phyloP scores from a whole-genome alignment of 2,329 filamentous ascomycete genomes.

The Xylariomycetidae sp. region DNA sequence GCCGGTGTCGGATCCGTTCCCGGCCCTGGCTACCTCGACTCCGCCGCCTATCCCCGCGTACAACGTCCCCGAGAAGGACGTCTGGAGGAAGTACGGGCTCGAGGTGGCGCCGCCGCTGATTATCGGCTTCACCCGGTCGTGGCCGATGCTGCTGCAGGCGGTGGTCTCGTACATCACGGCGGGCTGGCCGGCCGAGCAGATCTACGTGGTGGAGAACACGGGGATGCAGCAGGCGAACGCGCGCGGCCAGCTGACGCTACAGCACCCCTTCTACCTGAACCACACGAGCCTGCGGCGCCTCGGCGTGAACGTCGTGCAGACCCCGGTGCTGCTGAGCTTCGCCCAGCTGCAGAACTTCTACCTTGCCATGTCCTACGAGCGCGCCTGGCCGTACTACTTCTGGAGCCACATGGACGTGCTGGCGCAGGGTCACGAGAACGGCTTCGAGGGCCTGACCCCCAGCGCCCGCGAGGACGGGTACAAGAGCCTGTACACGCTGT shows the following conservation, averaged over 20 bases:
- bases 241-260: constrained; percentile 38
- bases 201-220: constrained; percentile 55
- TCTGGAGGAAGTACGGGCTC: constrained; percentile 33
- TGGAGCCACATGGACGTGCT: constrained; percentile 54
- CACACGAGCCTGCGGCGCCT: constrained; percentile 43
- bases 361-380: constrained; percentile 37
- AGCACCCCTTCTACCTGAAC: constrained; percentile 53
- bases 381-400: constrained; percentile 44
- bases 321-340: constrained; percentile 47
- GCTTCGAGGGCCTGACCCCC: constrained; percentile 27
- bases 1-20: constrained; percentile 37
- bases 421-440: constrained; percentile 36
- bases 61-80: constrained; percentile 34
- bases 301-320: constrained; percentile 44
- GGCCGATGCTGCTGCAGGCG: constrained; percentile 48
- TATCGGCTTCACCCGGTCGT: constrained; percentile 54
- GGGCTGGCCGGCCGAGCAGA: constrained; percentile 51
- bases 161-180: constrained; percentile 52
- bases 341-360: constrained; percentile 52
- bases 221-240: constrained; percentile 48
- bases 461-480: constrained; percentile 30
- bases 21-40: constrained; percentile 28
- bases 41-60: constrained; percentile 37
- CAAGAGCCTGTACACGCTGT: constrained; percentile 35
- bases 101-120: constrained; percentile 42